phyloP scores from a whole-genome alignment of 2,329 filamentous ascomycete genomes.

The Fusarium scirpi region DNA sequence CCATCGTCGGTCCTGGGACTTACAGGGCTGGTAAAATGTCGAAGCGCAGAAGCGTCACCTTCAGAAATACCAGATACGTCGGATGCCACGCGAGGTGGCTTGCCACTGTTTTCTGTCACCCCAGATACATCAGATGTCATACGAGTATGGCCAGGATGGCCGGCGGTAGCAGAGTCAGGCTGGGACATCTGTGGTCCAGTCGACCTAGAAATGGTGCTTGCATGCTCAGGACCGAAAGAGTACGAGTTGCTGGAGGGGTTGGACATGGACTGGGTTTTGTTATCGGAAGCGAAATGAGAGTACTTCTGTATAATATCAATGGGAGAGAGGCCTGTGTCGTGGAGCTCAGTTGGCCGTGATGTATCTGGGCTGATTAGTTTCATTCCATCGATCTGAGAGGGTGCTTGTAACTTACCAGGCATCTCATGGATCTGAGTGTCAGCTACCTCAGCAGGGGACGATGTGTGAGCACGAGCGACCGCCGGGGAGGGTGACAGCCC shows the following conservation, averaged over 20 bases:
- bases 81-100: conserved; percentile 34
- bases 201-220: conserved; percentile 48
- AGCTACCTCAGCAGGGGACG: conserved; percentile 54
- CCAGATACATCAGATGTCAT: conserved; percentile 43
- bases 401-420: conserved; percentile 53
- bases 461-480: conserved; percentile 21
- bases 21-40: conserved; percentile 30
- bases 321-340: conserved; percentile 56
- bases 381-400: no score
- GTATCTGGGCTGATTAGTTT: conserved; percentile 53
- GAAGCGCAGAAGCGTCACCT: conserved; percentile 36
- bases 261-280: conserved; percentile 32
- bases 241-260: conserved; percentile 45
- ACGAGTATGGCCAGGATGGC: conserved; percentile 19
- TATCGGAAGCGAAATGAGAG: conserved; percentile 40
- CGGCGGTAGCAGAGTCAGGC: conserved; percentile 26
- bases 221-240: conserved; percentile 40
- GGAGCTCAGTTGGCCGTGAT: conserved; percentile 59
- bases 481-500: conserved; percentile 30
- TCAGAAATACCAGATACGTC: conserved; percentile 44
- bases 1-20: conserved; percentile 37
- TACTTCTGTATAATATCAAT: conserved; percentile 56
- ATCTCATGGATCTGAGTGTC: conserved; percentile 61
- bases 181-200: conserved; percentile 34
- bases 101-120: conserved; percentile 18